These are phyloP conservation scores for Entomortierella lignicola DNA, from an alignment of 192 early-diverging fungal species.

Conservation along the genomic window DNA sequence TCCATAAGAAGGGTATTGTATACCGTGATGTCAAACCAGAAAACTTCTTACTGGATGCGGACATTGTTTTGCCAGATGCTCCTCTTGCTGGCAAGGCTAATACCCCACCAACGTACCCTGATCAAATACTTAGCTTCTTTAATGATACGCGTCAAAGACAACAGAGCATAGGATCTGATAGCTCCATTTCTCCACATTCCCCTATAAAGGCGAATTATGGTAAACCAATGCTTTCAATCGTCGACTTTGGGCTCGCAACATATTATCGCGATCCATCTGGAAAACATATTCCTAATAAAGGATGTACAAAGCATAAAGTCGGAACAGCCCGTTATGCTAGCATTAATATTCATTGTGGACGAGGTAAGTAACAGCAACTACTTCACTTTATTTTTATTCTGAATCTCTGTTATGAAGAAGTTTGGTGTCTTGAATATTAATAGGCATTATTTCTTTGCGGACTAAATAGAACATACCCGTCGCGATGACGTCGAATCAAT, in stretches of 20 bases:
- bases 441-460: slow-evolving; percentile 7
- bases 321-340: slow-evolving; percentile 91
- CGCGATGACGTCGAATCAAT: slow-evolving; percentile 88
- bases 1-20: slow-evolving; percentile 69
- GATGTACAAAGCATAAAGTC: slow-evolving; percentile 58
- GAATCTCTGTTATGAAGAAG: background rate
- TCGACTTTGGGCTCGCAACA: slow-evolving; percentile 67
- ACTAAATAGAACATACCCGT: slow-evolving; percentile 75
- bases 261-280: slow-evolving; percentile 58
- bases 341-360: slow-evolving; percentile 86
- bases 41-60: slow-evolving; percentile 68
- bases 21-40: slow-evolving; percentile 75
- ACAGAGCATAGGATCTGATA: slow-evolving; percentile 20
- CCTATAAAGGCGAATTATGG: slow-evolving; percentile 22
- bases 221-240: slow-evolving; percentile 70
- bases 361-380: slow-evolving; percentile 59
- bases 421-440: background rate
- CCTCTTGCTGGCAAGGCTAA: slow-evolving; percentile 14
- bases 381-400: background rate
- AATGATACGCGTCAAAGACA: slow-evolving; percentile 30
- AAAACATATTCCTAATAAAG: slow-evolving; percentile 56
- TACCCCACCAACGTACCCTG: slow-evolving; percentile 29
- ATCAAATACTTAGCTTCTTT: slow-evolving; percentile 38
- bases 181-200: slow-evolving; percentile 30
- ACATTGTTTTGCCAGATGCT: slow-evolving; percentile 36